Base-by-base conservation (phyloP, 2,329 filamentous ascomycete species). In the Paraphaeosphaeria minitans region DNA sequence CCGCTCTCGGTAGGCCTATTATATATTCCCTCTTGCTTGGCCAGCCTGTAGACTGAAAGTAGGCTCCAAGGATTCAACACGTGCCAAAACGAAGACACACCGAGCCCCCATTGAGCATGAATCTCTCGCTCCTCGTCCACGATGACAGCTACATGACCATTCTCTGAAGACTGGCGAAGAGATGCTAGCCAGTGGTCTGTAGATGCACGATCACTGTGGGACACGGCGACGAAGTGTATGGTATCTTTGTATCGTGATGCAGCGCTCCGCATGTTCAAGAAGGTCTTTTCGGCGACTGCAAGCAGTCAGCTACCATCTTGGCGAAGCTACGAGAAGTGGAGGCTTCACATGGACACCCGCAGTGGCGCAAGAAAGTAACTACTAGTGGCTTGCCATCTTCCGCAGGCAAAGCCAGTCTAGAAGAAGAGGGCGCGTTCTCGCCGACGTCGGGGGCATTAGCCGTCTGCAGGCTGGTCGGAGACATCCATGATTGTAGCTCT, bases 341-440 rank as follows among this genome's bases (percentile, higher is more conserved):
- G 14, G 12, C 12, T 22, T 51, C 82, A 89, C 89, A 91, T 12
- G 89, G 89, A 77, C 89, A 91, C 35, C 89, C 89, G 71, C 89
- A 92, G 72, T 92, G 89, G 35, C 89, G 82, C 6, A 92, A 80
- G 68, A 92, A 92, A 16, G 86, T 82, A 21, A 92, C 76, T 1
- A 92, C 71, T 0, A 83, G 85, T 0, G 86, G 85, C 66, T 84
- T 86, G 24, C 73, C 74, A 64, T 79, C 66, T 24, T 80, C 75
- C 1, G 80, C 75, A 0, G 84, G 82, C n/a, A 89, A 74, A 8
- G 71, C 69, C 6, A 91, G 77, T 59, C 81, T 80, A 27, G 79
- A 64, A 29, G 84, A 81, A 6, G 78, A 79, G 0, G 88, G 88
- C 1, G 87, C 87, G 60, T 80, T 78, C 35, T 80, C 73, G 60